phyloP scores from a whole-genome alignment of 805 yeast species.

The Candida mattraensis region DNA sequence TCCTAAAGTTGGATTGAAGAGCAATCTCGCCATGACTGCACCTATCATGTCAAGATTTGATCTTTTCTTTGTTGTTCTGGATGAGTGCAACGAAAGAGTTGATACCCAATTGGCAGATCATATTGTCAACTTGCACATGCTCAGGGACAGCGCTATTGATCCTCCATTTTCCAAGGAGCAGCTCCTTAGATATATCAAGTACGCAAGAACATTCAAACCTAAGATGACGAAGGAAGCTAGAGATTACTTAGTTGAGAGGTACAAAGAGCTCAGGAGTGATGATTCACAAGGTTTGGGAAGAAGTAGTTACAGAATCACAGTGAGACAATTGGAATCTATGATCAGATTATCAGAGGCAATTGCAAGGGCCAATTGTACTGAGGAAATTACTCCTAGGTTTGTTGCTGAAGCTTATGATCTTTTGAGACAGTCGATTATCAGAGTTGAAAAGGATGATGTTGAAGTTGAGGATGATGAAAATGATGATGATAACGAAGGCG shows the following conservation, averaged over 20 bases:
- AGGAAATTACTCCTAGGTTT: slow-evolving; percentile 76
- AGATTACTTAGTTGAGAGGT: slow-evolving; percentile 69
- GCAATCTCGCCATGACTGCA: slow-evolving; percentile 93
- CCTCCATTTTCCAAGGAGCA: slow-evolving; percentile 91
- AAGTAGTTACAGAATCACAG: slow-evolving; percentile 91
- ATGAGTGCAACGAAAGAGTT: slow-evolving; percentile 88
- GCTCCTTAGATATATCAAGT: slow-evolving; percentile 81
- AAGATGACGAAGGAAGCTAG: slow-evolving; percentile 80
- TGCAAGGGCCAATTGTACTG: slow-evolving; percentile 95
- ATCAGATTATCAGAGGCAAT: slow-evolving; percentile 92
- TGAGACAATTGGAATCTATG: slow-evolving; percentile 93
- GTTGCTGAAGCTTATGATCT: slow-evolving; percentile 93
- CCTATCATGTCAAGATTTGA: slow-evolving; percentile 99
- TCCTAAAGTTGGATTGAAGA: slow-evolving; percentile 76
- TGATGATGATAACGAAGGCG: slow-evolving; percentile 37
- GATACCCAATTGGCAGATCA: slow-evolving; percentile 91
- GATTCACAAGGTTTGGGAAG: slow-evolving; percentile 88
- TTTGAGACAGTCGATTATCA: slow-evolving; percentile 84
- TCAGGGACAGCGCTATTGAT: slow-evolving; percentile 81
- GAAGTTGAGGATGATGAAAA: slow-evolving; percentile 71
- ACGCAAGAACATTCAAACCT: slow-evolving; percentile 93
- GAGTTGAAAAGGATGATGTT: slow-evolving; percentile 92
- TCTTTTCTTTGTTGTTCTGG: slow-evolving; percentile 88
- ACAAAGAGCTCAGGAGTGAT: slow-evolving; percentile 82
- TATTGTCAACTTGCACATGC: slow-evolving; percentile 90